Evolutionary conservation across 1,284 basidiomycete genomes (phyloP).

Genomic region (Cryptococcus sp.): DNA sequence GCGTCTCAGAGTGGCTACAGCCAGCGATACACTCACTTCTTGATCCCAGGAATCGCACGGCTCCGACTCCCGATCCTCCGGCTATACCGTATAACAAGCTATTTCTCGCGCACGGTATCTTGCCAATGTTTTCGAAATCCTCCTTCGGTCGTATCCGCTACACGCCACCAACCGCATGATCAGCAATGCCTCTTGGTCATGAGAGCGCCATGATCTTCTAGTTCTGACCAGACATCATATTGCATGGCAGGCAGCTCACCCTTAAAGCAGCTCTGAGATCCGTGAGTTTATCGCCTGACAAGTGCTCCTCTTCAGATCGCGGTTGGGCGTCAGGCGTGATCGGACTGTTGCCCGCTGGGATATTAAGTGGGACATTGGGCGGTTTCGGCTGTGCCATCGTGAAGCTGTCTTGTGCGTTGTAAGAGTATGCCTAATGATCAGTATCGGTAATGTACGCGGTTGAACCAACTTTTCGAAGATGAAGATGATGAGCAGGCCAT

Average conservation of each 20-base stretch:
- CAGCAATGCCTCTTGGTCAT: too few species aligned
- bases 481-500: too few species aligned
- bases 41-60: constrained; percentile 44
- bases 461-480: too few species aligned
- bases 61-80: constrained; percentile 45
- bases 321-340: constrained; percentile 19
- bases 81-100: constrained; percentile 51
- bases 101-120: constrained; percentile 48
- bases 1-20: neutral
- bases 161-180: neutral
- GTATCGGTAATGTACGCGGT: too few species aligned
- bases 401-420: neutral
- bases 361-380: constrained; percentile 15
- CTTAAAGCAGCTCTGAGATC: constrained; percentile 18
- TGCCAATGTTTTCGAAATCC: constrained; percentile 51
- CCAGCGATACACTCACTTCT: constrained; percentile 35
- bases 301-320: constrained; percentile 14
- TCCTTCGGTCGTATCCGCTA: constrained; percentile 35
- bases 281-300: constrained; percentile 14
- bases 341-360: constrained; percentile 21
- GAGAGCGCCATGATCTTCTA: neutral
- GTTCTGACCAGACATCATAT: too few species aligned
- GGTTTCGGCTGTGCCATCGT: constrained; percentile 5
- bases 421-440: too few species aligned
- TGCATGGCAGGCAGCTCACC: constrained; percentile 5